Conservation (phyloP, 352 stramenopile species). For the Pythium folliculosum region DNA sequence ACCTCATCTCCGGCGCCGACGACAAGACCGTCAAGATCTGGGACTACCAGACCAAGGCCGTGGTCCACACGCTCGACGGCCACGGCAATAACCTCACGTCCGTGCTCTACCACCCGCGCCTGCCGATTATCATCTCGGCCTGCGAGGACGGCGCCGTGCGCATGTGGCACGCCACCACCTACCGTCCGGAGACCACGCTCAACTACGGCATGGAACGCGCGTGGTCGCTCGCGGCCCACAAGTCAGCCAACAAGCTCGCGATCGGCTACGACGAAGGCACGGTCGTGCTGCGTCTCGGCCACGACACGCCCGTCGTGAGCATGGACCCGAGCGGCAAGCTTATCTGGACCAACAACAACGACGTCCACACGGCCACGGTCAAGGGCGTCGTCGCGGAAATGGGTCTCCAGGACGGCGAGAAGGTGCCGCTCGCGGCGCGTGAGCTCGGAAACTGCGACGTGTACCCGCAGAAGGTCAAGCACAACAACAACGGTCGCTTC, state of each 20-base stretch:
- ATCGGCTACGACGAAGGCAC: constrained; percentile 95
- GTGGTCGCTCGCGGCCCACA: constrained; percentile 92
- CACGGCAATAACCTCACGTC: constrained; percentile 99
- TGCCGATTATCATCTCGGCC: constrained; percentile 97
- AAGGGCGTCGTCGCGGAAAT: constrained; percentile 86
- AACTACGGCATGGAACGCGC: constrained; percentile 99
- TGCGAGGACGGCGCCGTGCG: constrained; percentile 96
- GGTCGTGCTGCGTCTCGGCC: constrained; percentile 96
- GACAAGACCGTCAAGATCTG: constrained; percentile 98
- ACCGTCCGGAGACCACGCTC: constrained; percentile 97
- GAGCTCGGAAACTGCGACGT: constrained; percentile 98
- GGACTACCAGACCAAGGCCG: constrained; percentile 99
- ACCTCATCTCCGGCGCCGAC: constrained; percentile 96
- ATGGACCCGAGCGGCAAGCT: constrained; percentile 98
- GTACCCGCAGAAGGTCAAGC: constrained; percentile 96
- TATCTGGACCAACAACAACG: constrained; percentile 98
- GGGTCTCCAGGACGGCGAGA: constrained; percentile 87
- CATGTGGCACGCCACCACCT: constrained; percentile 94
- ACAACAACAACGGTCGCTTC: constrained; percentile 99
- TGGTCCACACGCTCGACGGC: constrained; percentile 98
- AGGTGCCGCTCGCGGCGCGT: constrained; percentile 74
- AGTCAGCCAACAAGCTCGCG: constrained; percentile 90
- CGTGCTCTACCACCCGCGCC: constrained; percentile 98
- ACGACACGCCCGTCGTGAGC: constrained; percentile 97
- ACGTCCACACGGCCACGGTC: constrained; percentile 95